A percentile compares a stretch with the other conserved stretches of the same genome.
Evolutionary conservation across 371 early-diverging fungal genomes (phyloP).

Genomic region (Synchytrium microbalum): DNA sequence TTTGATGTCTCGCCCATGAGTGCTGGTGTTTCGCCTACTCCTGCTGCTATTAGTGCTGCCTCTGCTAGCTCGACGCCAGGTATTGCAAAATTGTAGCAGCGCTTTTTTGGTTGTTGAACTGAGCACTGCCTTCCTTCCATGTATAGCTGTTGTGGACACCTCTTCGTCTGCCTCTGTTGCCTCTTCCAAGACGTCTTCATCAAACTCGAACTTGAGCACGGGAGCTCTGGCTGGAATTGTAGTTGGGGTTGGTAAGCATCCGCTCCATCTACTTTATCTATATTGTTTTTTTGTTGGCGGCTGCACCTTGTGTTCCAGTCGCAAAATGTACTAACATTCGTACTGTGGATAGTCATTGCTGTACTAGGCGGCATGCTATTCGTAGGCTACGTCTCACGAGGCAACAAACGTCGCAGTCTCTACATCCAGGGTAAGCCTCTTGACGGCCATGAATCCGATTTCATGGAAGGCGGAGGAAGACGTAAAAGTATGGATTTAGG

Average conservation of each 20-base stretch:
- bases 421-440: background rate
- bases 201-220: background rate
- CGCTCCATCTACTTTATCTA: no score
- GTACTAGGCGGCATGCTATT: background rate
- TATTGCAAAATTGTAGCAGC: no score
- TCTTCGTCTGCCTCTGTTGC: background rate
- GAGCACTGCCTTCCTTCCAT: background rate
- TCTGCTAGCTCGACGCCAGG: background rate
- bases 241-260: background rate
- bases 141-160: background rate
- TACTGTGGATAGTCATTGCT: background rate
- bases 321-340: no score
- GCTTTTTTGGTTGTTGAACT: no score
- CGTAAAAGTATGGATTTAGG: no score
- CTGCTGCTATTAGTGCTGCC: background rate
- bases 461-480: background rate
- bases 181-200: background rate
- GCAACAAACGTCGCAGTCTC: background rate
- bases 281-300: background rate
- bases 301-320: no score
- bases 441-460: background rate
- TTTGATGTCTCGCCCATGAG: background rate
- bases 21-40: background rate
- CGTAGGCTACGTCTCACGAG: background rate
- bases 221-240: background rate